Evolutionary conservation across 495 filamentous ascomycete genomes (phyloP), one percentile per base, ranked within the genome.

Genomic region (Melanomma pulvis-pyrius): DNA sequence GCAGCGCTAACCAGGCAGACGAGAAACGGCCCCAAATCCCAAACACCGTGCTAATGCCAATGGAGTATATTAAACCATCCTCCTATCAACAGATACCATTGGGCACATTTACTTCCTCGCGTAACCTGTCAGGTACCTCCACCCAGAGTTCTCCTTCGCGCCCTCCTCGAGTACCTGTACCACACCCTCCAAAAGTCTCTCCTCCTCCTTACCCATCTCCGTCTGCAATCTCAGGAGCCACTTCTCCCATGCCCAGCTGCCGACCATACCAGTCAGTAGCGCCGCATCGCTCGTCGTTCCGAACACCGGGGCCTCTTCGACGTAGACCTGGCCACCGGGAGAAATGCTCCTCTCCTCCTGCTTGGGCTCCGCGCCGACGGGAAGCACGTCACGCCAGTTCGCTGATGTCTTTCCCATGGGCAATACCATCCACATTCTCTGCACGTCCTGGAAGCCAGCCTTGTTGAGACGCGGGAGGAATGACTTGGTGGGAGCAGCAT

Each of bases 161-260:
- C 91, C 92, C 74, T 98, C 94, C 73, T 96, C 91, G 67, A 98
- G 80, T 9, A 96, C 84, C 63, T 83, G 83, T 13, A 88, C 88
- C 41, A 97, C 86, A 8, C 88, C 89, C 63, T 93, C 90, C 63
- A 96, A 82, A 78, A 74, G 81, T 65, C 81, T 78, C 63, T 86
- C 81, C 34, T 80, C 78, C 34, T 86, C 86, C 12, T 85, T 84
- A 6, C 88, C 89, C 82, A 90, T 92, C 80, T 96, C 93, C 74
- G 87, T 82, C 75, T 93, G 88, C 71, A 93, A 79, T 77, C 89
- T 91, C 65, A 97, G 73, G 76, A 97, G 83, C 94, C 94, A 98
- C 76, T 90, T 89, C 83, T 98, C 94, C 93, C 93, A 98, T 69
- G 88, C 84, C 92, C 93, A 96, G 26, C 88, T 86, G 13, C 92